phyloP scores from a whole-genome alignment of 352 stramenopile genomes.

The Pythium biforme region DNA sequence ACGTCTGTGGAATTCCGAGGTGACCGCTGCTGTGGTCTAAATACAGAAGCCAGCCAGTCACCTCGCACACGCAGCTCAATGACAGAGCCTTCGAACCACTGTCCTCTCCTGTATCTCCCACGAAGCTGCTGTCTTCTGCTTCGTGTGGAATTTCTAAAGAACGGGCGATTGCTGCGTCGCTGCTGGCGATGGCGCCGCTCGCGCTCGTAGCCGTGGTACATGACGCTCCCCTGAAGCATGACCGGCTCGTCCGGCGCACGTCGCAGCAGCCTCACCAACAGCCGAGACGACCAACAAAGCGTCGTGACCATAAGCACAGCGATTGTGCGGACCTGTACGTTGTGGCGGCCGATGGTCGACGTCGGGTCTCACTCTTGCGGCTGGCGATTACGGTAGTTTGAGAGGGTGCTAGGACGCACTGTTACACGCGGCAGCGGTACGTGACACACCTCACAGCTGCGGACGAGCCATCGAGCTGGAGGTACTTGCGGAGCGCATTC shows the following conservation, averaged over 20 bases:
- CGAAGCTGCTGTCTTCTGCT: too few species aligned
- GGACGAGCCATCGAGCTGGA: conserved; percentile 1
- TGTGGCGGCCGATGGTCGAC: neutral
- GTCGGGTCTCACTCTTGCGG: neutral
- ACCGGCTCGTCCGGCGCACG: conserved; percentile 18
- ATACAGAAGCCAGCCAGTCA: too few species aligned
- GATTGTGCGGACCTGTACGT: neutral
- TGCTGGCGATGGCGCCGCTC: neutral
- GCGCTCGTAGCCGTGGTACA: conserved; percentile 9
- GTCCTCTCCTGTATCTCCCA: too few species aligned
- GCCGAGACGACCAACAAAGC: conserved; percentile 11
- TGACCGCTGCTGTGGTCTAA: too few species aligned
- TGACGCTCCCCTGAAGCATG: conserved; percentile 20
- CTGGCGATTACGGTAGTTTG: neutral
- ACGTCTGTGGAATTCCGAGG: neutral
- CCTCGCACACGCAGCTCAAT: too few species aligned
- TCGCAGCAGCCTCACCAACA: conserved; percentile 4
- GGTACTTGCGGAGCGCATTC: conserved; percentile 13
- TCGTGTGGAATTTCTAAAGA: too few species aligned
- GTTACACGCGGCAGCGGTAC: conserved; percentile 27
- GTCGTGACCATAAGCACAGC: conserved; percentile 16
- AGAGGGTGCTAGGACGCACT: neutral
- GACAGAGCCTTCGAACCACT: too few species aligned
- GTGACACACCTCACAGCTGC: conserved; percentile 24
- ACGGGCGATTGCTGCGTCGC: too few species aligned